These are phyloP conservation scores for Aspergillus sergii DNA, from an alignment of 2,329 filamentous ascomycete species.

Conservation along the genomic window DNA sequence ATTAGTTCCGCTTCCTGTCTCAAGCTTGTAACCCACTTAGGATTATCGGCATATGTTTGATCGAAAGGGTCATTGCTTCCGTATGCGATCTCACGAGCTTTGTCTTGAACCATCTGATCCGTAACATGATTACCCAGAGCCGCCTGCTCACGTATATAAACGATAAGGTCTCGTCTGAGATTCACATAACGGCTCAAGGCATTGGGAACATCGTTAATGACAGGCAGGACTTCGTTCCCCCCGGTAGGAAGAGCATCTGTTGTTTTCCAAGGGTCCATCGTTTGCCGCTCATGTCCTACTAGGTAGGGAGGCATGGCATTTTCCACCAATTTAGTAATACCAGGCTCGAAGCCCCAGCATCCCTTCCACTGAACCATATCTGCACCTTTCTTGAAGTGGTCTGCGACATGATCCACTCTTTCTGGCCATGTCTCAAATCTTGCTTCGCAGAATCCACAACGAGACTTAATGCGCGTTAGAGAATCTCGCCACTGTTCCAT, in stretches of 20 bases:
- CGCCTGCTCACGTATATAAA: conserved; percentile 7
- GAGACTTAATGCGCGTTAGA: conserved; percentile 49
- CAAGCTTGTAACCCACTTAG: neutral
- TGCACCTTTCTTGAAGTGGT: conserved; percentile 37
- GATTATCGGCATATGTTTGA: conserved; percentile 13
- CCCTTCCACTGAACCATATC: conserved; percentile 40
- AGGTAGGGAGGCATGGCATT: conserved; percentile 40
- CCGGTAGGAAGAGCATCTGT: neutral
- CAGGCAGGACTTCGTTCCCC: neutral
- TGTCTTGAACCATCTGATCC: conserved; percentile 11
- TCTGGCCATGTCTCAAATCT: conserved; percentile 10
- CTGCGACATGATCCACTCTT: conserved; percentile 37
- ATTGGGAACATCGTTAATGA: conserved; percentile 5
- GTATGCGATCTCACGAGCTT: conserved; percentile 9
- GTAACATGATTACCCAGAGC: neutral
- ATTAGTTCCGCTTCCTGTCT: neutral
- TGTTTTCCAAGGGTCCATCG: conserved; percentile 10
- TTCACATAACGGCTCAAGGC: conserved; percentile 2
- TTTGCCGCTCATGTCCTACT: conserved; percentile 30
- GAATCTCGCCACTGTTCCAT: conserved; percentile 60
- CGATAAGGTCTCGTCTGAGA: conserved; percentile 5
- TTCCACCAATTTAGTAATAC: conserved; percentile 35
- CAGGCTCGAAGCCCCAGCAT: conserved; percentile 40
- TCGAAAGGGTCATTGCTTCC: conserved; percentile 10
- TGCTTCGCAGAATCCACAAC: conserved; percentile 29